phyloP scores from a whole-genome alignment of 1,284 basidiomycete genomes.

The Ceratobasidium sp. region DNA sequence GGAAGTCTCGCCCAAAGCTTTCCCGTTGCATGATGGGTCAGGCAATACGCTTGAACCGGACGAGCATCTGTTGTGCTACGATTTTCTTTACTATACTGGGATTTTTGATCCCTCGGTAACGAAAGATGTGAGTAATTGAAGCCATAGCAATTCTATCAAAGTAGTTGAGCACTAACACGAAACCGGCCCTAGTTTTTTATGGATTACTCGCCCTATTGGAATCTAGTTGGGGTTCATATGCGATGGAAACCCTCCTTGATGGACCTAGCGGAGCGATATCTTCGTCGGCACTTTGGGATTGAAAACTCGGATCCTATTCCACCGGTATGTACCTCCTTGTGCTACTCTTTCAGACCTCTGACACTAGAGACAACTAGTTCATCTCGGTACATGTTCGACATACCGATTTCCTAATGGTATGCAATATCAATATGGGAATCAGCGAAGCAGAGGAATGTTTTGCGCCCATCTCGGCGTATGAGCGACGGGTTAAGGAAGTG shows the following conservation, averaged over 20 bases:
- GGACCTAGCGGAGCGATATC: slow-evolving; percentile 36
- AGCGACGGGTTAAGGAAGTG: slow-evolving; percentile 65
- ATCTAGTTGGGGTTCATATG: slow-evolving; percentile 36
- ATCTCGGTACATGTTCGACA: slow-evolving; percentile 69
- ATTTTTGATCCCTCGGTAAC: slow-evolving; percentile 46
- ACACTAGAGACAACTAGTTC: too few relatives aligned
- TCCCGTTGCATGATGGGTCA: not conserved
- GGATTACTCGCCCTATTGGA: slow-evolving; percentile 37
- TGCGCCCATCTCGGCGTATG: slow-evolving; percentile 63
- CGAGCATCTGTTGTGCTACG: slow-evolving; percentile 60
- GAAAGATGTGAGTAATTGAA: slow-evolving; percentile 22
- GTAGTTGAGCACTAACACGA: not conserved
- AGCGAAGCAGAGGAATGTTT: slow-evolving; percentile 67
- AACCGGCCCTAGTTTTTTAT: slow-evolving; percentile 20
- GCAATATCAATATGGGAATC: slow-evolving; percentile 42
- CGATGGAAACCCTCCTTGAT: slow-evolving; percentile 23
- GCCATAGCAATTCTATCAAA: not conserved
- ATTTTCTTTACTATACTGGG: slow-evolving; percentile 59
- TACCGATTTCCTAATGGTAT: slow-evolving; percentile 61
- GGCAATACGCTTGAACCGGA: slow-evolving; percentile 53
- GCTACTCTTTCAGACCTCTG: too few relatives aligned
- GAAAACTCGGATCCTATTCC: slow-evolving; percentile 3
- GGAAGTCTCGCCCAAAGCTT: not conserved
- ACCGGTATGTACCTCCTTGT: not conserved
- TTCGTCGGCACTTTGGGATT: slow-evolving; percentile 37